Evolutionary conservation across 257 asterid genomes (phyloP).

Genomic region (Rauvolfia tetraphylla): DNA sequence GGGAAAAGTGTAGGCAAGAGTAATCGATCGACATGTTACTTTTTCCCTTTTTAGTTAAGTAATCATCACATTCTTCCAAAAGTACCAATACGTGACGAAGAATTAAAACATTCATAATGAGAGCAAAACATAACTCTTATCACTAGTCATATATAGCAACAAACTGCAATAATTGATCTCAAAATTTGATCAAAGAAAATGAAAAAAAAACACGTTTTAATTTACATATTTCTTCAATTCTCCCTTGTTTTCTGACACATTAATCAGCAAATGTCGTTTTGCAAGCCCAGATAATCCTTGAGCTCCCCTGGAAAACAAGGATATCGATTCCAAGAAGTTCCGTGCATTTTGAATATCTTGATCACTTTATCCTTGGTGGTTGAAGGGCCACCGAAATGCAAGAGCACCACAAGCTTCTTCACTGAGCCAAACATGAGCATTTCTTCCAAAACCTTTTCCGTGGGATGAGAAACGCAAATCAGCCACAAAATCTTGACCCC

Average conservation of each 20-base stretch:
- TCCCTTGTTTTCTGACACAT: not conserved
- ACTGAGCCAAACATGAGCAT: conserved; percentile 66
- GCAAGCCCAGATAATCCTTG: conserved; percentile 53
- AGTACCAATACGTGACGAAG: not conserved
- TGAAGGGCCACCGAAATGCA: conserved; percentile 45
- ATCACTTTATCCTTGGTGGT: conserved; percentile 54
- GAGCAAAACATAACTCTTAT: not conserved
- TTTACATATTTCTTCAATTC: conserved; percentile 5
- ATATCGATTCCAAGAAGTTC: conserved; percentile 55
- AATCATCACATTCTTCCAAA: not conserved
- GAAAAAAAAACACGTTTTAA: not conserved
- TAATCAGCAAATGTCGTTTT: conserved; percentile 21
- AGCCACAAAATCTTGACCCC: conserved; percentile 71
- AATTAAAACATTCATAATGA: not conserved
- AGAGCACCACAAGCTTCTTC: conserved; percentile 57
- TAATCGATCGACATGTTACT: not conserved
- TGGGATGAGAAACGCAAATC: conserved; percentile 54
- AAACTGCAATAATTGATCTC: not conserved
- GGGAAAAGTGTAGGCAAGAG: not conserved
- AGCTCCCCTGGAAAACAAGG: conserved; percentile 75
- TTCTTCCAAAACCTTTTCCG: conserved; percentile 73
- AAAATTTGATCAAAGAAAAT: not conserved
- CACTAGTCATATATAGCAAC: not conserved
- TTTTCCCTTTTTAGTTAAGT: not conserved
- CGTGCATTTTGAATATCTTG: conserved; percentile 63